These are phyloP conservation scores for Leccinellum rugosiceps DNA, from an alignment of 768 basidiomycete species.

Conservation along the genomic window DNA sequence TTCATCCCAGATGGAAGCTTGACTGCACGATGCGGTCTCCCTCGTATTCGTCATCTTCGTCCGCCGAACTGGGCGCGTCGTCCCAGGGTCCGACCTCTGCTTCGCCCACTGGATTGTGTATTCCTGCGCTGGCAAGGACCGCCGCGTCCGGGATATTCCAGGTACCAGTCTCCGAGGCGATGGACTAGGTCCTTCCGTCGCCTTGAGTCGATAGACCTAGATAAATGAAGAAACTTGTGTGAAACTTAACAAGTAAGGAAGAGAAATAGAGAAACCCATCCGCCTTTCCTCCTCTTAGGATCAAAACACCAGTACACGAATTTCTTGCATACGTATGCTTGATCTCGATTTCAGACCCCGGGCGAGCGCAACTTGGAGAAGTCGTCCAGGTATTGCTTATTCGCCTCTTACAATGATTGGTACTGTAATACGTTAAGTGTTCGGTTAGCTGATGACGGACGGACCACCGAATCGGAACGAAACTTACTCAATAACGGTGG, in stretches of 20 bases:
- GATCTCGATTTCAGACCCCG: conserved; percentile 20
- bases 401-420: conserved; percentile 11
- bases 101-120: no score
- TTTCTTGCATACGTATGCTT: conserved; percentile 1
- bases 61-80: conserved; percentile 9
- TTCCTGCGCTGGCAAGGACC: no score
- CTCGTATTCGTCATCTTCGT: conserved; percentile 6
- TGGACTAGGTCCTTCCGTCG: conserved; percentile 7
- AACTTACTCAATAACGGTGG: conserved; percentile 6
- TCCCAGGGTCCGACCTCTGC: conserved; percentile 14
- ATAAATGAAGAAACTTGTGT: neutral
- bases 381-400: conserved; percentile 12
- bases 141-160: conserved; percentile 10
- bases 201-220: conserved; percentile 7
- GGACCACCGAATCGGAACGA: neutral
- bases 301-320: conserved; percentile 15
- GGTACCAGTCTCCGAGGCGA: conserved; percentile 10
- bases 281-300: neutral
- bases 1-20: neutral
- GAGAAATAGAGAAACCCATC: conserved; percentile 5
- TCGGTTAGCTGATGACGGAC: neutral
- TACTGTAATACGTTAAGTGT: conserved; percentile 7
- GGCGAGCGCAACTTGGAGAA: conserved; percentile 16
- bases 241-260: neutral
- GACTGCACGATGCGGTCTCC: conserved; percentile 1